phyloP scores from a whole-genome alignment of 2,329 filamentous ascomycete species.

The Penicillium vulpinum region DNA sequence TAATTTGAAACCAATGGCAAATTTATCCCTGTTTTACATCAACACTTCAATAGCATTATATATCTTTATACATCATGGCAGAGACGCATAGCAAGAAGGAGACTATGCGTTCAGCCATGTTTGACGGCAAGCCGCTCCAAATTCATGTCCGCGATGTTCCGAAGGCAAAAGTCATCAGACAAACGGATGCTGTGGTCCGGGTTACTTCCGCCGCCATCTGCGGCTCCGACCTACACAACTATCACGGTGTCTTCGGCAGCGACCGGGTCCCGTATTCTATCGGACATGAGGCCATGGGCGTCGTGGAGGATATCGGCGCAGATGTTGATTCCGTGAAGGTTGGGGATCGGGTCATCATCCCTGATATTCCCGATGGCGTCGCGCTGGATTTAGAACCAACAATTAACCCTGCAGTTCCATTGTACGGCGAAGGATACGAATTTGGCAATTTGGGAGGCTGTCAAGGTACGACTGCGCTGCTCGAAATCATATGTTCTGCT shows the following conservation, averaged over 20 bases:
- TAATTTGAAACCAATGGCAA: not conserved
- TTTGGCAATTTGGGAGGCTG: slow-evolving; percentile 15
- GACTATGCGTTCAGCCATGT: not conserved
- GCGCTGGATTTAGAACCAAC: not conserved
- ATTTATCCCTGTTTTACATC: not conserved
- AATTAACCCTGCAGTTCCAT: not conserved
- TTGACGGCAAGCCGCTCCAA: not conserved
- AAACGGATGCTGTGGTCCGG: slow-evolving; percentile 38
- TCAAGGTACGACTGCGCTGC: slow-evolving; percentile 10
- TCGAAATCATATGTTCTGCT: not conserved
- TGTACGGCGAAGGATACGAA: not conserved
- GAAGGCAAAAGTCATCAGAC: slow-evolving; percentile 4
- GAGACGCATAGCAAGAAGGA: not conserved
- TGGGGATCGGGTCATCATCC: slow-evolving; percentile 10
- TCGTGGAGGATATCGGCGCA: not conserved
- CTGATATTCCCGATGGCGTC: not conserved
- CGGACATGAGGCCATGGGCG: slow-evolving; percentile 28
- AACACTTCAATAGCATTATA: not conserved
- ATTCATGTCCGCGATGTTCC: not conserved
- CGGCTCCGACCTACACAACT: slow-evolving; percentile 38
- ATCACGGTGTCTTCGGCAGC: slow-evolving; percentile 29
- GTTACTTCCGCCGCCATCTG: slow-evolving; percentile 39
- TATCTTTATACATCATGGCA: not conserved
- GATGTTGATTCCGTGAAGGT: not conserved
- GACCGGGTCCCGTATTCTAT: slow-evolving; percentile 22